phyloP scores from a whole-genome alignment of 2,329 filamentous ascomycete species.

The Aspergillus novofumigatus region DNA sequence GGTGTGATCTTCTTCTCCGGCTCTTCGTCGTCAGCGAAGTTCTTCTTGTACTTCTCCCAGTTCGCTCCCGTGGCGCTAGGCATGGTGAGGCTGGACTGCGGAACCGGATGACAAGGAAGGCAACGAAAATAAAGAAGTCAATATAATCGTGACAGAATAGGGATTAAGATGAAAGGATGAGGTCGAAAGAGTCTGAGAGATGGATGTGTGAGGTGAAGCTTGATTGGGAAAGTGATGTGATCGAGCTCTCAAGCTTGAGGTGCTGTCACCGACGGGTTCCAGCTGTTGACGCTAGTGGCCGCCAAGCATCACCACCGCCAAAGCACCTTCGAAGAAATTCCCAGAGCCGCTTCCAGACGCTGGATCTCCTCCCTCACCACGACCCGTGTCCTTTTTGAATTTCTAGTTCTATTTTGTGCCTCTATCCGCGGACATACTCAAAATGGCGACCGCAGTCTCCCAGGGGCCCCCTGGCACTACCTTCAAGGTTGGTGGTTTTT shows the following conservation, averaged over 20 bases:
- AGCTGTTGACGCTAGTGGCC: slow-evolving; percentile 36
- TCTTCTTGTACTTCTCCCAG: slow-evolving; percentile 99
- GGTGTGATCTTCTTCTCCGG: slow-evolving; percentile 99
- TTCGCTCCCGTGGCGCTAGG: slow-evolving; percentile 87
- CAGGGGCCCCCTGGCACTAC: slow-evolving; percentile 55
- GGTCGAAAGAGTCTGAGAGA: slow-evolving; percentile 8
- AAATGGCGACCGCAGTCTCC: slow-evolving; percentile 49
- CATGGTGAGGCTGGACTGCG: slow-evolving; percentile 52
- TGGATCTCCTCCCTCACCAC: slow-evolving; percentile 22
- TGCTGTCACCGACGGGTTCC: slow-evolving; percentile 20
- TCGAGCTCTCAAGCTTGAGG: slow-evolving; percentile 25
- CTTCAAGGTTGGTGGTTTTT: slow-evolving; percentile 55
- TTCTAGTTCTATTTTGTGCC: slow-evolving; percentile 20
- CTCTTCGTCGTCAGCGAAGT: slow-evolving; percentile 90
- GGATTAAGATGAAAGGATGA: not conserved
- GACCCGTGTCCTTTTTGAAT: slow-evolving; percentile 17
- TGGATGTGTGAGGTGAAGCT: slow-evolving; percentile 20
- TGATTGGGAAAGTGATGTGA: slow-evolving; percentile 21
- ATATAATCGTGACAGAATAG: not conserved
- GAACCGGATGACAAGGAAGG: slow-evolving; percentile 15
- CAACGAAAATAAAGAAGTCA: slow-evolving; percentile 3
- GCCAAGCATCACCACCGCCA: slow-evolving; percentile 40
- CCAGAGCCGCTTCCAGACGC: slow-evolving; percentile 19
- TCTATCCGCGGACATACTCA: slow-evolving; percentile 28
- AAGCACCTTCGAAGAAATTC: slow-evolving; percentile 39